Evolutionary conservation across 768 basidiomycete genomes (phyloP).

Genomic region (Mycena crocata): DNA sequence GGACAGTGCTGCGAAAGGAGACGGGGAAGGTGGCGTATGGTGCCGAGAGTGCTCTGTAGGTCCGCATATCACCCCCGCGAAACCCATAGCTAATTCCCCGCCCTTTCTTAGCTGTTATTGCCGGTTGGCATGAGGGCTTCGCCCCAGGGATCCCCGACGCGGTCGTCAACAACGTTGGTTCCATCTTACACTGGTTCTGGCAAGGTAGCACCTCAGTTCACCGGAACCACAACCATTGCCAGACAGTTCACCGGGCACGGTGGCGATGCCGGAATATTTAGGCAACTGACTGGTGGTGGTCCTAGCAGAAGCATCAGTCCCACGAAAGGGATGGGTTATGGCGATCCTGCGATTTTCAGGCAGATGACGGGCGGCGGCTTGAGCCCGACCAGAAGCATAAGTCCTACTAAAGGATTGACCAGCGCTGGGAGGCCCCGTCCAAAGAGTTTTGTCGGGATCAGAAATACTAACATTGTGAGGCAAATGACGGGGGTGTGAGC

Average conservation of each 20-base stretch:
- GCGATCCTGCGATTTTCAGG: slow-evolving; percentile 55
- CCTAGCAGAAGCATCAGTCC: slow-evolving; percentile 69
- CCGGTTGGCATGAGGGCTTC: slow-evolving; percentile 47
- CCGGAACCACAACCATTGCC: slow-evolving; percentile 79
- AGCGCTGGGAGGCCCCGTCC: slow-evolving; percentile 68
- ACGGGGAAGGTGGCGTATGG: slow-evolving; percentile 78
- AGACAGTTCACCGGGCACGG: slow-evolving; percentile 74
- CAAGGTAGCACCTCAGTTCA: slow-evolving; percentile 65
- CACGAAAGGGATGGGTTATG: slow-evolving; percentile 74
- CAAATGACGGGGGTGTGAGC: slow-evolving; percentile 70
- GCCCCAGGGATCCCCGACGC: slow-evolving; percentile 65
- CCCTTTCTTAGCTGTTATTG: slow-evolving; percentile 21
- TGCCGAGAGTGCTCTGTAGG: slow-evolving; percentile 87
- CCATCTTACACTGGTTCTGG: slow-evolving; percentile 58
- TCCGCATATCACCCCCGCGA: slow-evolving; percentile 10
- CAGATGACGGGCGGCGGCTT: slow-evolving; percentile 77
- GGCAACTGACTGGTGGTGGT: slow-evolving; percentile 43
- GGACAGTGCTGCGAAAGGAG: slow-evolving; percentile 85
- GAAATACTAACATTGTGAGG: slow-evolving; percentile 73
- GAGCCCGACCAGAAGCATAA: slow-evolving; percentile 78
- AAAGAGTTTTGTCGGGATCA: slow-evolving; percentile 82
- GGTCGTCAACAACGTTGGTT: slow-evolving; percentile 57
- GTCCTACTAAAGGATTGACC: slow-evolving; percentile 77
- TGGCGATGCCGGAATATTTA: slow-evolving; percentile 51
- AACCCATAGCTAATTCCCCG: background rate